Percentiles rank a stretch among this genome's conserved stretches.
phyloP scores from a whole-genome alignment of 106 monocot species.

The Allium sativum region DNA sequence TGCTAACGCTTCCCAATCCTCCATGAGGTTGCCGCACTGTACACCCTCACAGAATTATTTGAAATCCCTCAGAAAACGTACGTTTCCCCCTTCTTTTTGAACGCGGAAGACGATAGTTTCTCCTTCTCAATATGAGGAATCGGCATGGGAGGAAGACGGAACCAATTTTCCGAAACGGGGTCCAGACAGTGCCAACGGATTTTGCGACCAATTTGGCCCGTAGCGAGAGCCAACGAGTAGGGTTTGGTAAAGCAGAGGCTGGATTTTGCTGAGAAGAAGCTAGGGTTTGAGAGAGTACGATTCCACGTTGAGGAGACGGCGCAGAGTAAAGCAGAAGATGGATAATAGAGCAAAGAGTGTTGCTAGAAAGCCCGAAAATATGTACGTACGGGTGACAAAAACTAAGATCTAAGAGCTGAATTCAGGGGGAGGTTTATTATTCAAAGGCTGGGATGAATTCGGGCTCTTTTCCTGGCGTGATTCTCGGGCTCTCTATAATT shows the following conservation, averaged over 20 bases:
- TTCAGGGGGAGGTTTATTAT: too few relatives aligned
- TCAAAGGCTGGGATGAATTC: too few relatives aligned
- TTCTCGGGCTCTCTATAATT: too few relatives aligned
- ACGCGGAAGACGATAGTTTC: neutral
- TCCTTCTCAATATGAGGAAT: neutral
- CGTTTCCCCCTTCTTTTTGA: neutral
- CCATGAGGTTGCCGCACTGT: slow-evolving; percentile 3
- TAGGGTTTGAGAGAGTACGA: neutral
- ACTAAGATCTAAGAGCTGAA: too few relatives aligned
- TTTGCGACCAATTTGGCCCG: neutral
- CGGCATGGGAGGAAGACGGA: slow-evolving; percentile 5
- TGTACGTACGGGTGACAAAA: too few relatives aligned
- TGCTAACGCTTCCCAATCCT: neutral
- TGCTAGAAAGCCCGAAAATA: too few relatives aligned
- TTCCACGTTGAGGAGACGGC: slow-evolving; percentile 3
- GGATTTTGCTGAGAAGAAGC: neutral
- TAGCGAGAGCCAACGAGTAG: slow-evolving; percentile 2
- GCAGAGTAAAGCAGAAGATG: neutral
- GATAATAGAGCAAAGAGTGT: too few relatives aligned
- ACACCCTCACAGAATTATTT: neutral
- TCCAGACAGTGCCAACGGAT: slow-evolving; percentile 5
- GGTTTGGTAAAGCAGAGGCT: neutral
- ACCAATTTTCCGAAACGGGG: slow-evolving; percentile 1
- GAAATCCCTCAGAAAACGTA: neutral
- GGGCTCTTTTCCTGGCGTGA: too few relatives aligned